Conservation (phyloP, 139 green algal species). For the Tetradesmus obliquus region DNA sequence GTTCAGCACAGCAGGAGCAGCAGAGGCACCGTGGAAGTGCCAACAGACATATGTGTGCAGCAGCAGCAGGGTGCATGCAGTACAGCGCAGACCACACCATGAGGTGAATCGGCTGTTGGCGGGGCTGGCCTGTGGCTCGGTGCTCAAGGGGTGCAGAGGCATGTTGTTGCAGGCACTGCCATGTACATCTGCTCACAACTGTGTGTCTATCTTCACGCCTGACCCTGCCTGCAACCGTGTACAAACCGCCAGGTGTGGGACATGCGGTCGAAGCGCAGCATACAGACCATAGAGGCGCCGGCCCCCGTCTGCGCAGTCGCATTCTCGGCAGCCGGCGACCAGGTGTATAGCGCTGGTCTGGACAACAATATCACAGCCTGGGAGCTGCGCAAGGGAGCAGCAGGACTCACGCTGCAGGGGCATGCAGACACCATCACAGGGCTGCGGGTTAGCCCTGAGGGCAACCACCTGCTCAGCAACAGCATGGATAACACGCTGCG, state of each 20-base stretch:
- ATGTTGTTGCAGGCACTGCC: too few species aligned
- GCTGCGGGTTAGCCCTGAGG: conserved; percentile 80
- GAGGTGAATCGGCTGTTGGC: too few species aligned
- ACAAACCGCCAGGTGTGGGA: conserved; percentile 88
- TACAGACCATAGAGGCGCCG: conserved; percentile 81
- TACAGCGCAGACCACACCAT: too few species aligned
- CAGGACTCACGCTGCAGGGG: conserved; percentile 73
- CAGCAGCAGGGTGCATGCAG: background rate
- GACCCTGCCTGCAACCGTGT: background rate
- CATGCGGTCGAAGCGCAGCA: conserved; percentile 75
- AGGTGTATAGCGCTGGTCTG: conserved; percentile 90
- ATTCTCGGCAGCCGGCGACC: conserved; percentile 86
- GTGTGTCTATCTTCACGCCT: too few species aligned
- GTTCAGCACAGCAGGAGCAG: background rate
- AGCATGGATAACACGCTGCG: conserved; percentile 97
- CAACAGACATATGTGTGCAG: background rate
- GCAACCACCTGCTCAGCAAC: conserved; percentile 93
- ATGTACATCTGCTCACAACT: background rate
- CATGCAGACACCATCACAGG: conserved; percentile 89
- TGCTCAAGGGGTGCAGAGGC: too few species aligned
- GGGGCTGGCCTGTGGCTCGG: too few species aligned
- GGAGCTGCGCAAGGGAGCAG: conserved; percentile 85
- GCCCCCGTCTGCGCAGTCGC: conserved; percentile 86
- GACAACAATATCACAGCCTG: conserved; percentile 86
- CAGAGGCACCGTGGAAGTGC: background rate